phyloP scores from a whole-genome alignment of 176 grass and related monocot genomes.

The Paspalum notatum region DNA sequence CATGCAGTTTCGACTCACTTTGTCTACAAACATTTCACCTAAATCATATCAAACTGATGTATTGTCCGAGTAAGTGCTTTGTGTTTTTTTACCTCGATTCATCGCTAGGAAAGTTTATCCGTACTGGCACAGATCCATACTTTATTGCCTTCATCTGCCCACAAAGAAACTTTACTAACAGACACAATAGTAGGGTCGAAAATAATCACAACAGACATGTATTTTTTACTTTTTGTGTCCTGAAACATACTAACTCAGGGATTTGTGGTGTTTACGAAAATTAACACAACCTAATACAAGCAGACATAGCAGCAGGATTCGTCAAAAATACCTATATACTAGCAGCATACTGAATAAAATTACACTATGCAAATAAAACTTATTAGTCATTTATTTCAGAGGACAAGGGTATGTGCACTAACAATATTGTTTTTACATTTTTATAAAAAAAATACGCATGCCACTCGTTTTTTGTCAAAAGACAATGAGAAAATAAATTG shows the following conservation, averaged over 20 bases:
- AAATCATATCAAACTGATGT: constrained; percentile 17
- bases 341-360: background rate
- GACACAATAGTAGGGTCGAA: background rate
- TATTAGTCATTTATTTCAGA: background rate
- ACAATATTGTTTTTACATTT: background rate
- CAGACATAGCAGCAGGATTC: background rate
- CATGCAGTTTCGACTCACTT: background rate
- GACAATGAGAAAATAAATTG: background rate
- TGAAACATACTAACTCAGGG: background rate
- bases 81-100: constrained; percentile 43
- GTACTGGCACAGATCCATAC: constrained; percentile 52
- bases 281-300: background rate
- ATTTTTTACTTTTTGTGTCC: background rate
- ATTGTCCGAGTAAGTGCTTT: constrained; percentile 9
- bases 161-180: constrained; percentile 20
- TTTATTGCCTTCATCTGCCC: constrained; percentile 63
- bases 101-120: constrained; percentile 39
- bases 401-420: background rate
- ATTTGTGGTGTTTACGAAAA: constrained; percentile 1
- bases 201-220: background rate
- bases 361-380: background rate
- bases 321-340: background rate
- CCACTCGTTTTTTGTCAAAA: background rate
- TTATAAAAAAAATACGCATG: background rate
- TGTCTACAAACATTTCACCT: background rate